phyloP scores from a whole-genome alignment of 2,329 filamentous ascomycete species.

The Coniochaeta sp. region DNA sequence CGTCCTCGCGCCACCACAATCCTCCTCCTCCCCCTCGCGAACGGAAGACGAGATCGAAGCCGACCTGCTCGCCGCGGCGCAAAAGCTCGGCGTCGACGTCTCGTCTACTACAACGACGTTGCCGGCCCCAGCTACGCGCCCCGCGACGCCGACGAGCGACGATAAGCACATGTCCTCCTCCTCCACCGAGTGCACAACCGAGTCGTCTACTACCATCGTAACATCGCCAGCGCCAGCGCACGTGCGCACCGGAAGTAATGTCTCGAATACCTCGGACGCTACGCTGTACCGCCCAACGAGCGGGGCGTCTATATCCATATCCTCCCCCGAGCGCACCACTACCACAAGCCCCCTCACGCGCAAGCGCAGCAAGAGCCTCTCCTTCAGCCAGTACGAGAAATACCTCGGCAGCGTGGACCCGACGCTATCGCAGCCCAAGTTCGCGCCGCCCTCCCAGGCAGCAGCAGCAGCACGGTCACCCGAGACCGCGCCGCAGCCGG shows the following conservation, averaged over 20 bases:
- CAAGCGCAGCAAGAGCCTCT: constrained; percentile 30
- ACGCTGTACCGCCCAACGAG: too few species aligned
- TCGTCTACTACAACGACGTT: constrained; percentile 6
- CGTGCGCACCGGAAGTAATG: too few species aligned
- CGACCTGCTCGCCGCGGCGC: constrained; percentile 25
- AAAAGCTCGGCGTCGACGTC: constrained; percentile 25
- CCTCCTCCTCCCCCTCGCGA: too few species aligned
- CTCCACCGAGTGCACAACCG: too few species aligned
- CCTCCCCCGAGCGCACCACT: too few species aligned
- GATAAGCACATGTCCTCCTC: constrained; percentile 30
- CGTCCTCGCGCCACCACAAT: constrained; percentile 28
- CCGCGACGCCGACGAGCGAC: too few species aligned
- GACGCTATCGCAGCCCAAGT: constrained; percentile 34
- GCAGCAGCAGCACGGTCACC: too few species aligned
- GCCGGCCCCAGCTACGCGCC: not conserved
- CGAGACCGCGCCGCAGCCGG: too few species aligned
- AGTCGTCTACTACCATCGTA: too few species aligned
- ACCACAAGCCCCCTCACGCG: constrained; percentile 18
- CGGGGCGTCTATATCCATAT: too few species aligned
- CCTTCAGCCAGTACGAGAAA: constrained; percentile 44
- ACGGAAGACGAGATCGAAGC: constrained; percentile 32
- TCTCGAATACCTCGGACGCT: too few species aligned
- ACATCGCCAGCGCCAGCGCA: too few species aligned
- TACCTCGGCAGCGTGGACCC: constrained; percentile 39
- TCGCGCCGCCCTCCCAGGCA: constrained; percentile 15